These are phyloP conservation scores for Syncephalastrum contaminatum DNA, from an alignment of 371 early-diverging fungal genomes.

Conservation along the genomic window DNA sequence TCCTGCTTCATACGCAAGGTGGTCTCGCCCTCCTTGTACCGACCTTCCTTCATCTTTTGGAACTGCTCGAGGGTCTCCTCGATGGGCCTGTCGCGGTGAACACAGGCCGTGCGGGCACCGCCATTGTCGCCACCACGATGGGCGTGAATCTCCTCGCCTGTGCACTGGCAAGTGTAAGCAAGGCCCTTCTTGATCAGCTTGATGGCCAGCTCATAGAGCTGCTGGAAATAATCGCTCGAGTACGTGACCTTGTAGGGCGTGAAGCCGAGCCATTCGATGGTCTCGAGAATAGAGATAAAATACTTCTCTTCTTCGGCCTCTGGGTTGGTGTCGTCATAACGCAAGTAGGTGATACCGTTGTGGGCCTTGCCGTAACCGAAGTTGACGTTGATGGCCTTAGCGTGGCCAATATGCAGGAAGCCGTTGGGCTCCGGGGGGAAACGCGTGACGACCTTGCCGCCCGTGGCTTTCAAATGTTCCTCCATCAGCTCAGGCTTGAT, in stretches of 20 bases:
- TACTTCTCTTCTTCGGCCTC: constrained; percentile 97
- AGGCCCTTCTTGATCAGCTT: constrained; percentile 89
- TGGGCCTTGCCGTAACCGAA: constrained; percentile 97
- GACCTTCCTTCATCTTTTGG: constrained; percentile 97
- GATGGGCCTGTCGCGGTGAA: constrained; percentile 92
- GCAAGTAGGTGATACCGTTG: constrained; percentile 91
- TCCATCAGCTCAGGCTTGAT: constrained; percentile 89
- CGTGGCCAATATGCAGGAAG: constrained; percentile 98
- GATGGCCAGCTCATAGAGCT: constrained; percentile 90
- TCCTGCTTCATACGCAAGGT: constrained; percentile 99
- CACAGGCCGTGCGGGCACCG: constrained; percentile 88
- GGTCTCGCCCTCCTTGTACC: constrained; percentile 92
- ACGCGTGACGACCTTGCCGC: constrained; percentile 95
- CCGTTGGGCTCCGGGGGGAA: constrained; percentile 99
- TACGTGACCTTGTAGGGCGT: constrained; percentile 94
- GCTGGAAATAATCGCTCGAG: constrained; percentile 97
- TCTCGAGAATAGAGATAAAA: constrained; percentile 94
- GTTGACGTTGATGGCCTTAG: constrained; percentile 99
- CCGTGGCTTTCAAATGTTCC: constrained; percentile 93
- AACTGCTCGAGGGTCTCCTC: constrained; percentile 94
- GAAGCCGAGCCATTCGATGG: constrained; percentile 98
- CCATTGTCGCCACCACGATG: constrained; percentile 89
- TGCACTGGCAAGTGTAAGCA: constrained; percentile 98
- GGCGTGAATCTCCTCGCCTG: constrained; percentile 90
- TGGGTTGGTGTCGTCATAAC: constrained; percentile 99